These are phyloP conservation scores for Boechera stricta DNA, from an alignment of 345 rosid genomes.

Conservation along the genomic window DNA sequence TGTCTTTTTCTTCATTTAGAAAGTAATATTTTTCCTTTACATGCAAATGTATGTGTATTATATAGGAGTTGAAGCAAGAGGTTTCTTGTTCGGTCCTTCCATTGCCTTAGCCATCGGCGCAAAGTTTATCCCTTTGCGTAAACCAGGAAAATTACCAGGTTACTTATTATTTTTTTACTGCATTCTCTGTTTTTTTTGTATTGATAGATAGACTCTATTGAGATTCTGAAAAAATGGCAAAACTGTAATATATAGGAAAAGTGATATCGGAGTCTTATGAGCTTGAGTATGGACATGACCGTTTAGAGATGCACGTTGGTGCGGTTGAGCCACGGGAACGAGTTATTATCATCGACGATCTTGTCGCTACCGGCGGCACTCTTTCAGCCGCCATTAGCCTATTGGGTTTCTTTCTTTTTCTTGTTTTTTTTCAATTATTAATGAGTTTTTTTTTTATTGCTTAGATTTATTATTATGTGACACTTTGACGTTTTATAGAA, in stretches of 20 bases:
- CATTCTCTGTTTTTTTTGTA: not conserved
- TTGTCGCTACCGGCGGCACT: constrained; percentile 92
- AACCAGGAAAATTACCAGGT: constrained; percentile 84
- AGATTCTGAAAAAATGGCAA: constrained; percentile 7
- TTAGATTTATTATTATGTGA: not conserved
- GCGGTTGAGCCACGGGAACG: constrained; percentile 76
- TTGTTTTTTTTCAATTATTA: not conserved
- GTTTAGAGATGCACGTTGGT: constrained; percentile 81
- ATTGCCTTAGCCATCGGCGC: constrained; percentile 90
- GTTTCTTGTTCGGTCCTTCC: constrained; percentile 84
- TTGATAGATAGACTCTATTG: not conserved
- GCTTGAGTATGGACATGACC: constrained; percentile 90
- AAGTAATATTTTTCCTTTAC: not conserved
- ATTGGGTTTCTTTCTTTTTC: constrained; percentile 53
- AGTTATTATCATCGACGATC: constrained; percentile 74
- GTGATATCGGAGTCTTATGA: constrained; percentile 72
- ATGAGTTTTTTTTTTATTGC: not conserved
- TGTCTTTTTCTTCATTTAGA: constrained; percentile 21
- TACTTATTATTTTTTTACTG: not conserved
- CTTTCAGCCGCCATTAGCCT: constrained; percentile 82
- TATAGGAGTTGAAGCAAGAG: constrained; percentile 88
- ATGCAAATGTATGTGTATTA: constrained; percentile 22
- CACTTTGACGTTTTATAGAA: constrained; percentile 46
- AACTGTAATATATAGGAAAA: constrained; percentile 52
- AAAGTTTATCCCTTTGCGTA: constrained; percentile 82